Evolutionary conservation across 2,329 filamentous ascomycete genomes (phyloP), one percentile per base, ranked within the genome.

Genomic region (Karstenula rhodostoma): DNA sequence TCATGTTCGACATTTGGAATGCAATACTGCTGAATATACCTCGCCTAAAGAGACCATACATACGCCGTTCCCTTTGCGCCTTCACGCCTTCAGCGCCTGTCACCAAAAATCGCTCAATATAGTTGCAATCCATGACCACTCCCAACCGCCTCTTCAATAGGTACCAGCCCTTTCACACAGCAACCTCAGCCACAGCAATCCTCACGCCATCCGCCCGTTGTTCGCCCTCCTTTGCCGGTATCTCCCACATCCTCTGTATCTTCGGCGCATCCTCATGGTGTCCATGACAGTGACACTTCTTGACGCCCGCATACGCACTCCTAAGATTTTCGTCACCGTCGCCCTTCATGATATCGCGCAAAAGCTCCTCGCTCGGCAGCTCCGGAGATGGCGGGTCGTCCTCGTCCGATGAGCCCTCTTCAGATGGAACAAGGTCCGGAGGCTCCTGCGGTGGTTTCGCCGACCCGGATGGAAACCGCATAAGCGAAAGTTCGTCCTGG

Each of bases 401-500:
- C 15, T 52, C 49, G 4, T 52, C 49, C 19, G 19, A 22, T 10
- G 49, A 52, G 12, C 23, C 13, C 10, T 40, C 49, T 3, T 42
- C 49, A 5, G 32, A 40, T 6, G 32, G 19, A 17, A 52, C 49
- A 25, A 52, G 33, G 15, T n/a, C 10, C 33, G 49, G 49, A 3
- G 35, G 33, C 33, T 52, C 49, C 17, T 52, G 19, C 12, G 33
- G 49, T 25, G 49, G 33, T n/a, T 27, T 52, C 33, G 32, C 22
- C 3, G 49, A 17, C 4, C 49, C 49, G 15, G 49, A 52, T 4
- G 49, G 49, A 27, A 52, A 52, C 3, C 49, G 33, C n/a, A 10
- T 52, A 7, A 52, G 33, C 49, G 49, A 33, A 19, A 52, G 49
- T 22, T 52, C 49, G 13, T 52, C 49, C 49, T 52, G 49, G 22